Evolutionary conservation across 2,329 filamentous ascomycete species (phyloP).

Genomic region (Talaromyces atroroseus): DNA sequence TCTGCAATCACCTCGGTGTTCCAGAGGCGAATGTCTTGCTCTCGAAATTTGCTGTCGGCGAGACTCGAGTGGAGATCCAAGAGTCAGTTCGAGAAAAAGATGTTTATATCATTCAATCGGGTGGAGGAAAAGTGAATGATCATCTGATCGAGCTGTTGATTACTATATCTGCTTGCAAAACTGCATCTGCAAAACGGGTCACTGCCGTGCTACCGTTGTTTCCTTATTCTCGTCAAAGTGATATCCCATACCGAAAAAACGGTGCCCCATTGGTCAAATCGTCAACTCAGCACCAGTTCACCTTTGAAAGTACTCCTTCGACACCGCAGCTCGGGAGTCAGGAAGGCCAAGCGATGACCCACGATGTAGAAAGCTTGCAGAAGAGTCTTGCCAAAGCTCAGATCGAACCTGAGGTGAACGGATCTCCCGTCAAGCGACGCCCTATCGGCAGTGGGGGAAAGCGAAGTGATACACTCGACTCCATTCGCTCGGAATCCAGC

Average conservation of each 20-base stretch:
- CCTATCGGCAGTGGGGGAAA: constrained; percentile 30
- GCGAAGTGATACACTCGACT: constrained; percentile 35
- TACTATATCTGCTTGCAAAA: constrained; percentile 97
- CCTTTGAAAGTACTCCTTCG: constrained; percentile 85
- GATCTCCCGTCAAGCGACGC: constrained; percentile 41
- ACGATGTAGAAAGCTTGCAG: constrained; percentile 64
- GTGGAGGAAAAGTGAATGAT: constrained; percentile 89
- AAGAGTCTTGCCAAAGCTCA: constrained; percentile 67
- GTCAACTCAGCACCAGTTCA: constrained; percentile 51
- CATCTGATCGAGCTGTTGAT: constrained; percentile 95
- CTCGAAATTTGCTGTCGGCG: constrained; percentile 88
- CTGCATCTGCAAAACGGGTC: constrained; percentile 83
- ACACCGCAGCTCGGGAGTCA: constrained; percentile 70
- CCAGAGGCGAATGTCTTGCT: constrained; percentile 79
- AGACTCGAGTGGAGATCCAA: constrained; percentile 90
- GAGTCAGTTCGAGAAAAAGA: constrained; percentile 97
- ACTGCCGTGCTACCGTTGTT: constrained; percentile 93
- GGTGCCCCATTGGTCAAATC: constrained; percentile 80
- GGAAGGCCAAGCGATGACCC: constrained; percentile 61
- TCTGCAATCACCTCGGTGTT: constrained; percentile 84
- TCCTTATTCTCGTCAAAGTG: constrained; percentile 92
- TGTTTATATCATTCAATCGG: constrained; percentile 96
- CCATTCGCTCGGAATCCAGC: constrained; percentile 29
- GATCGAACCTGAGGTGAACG: constrained; percentile 49
- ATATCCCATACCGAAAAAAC: constrained; percentile 93